Conservation (phyloP, 805 yeast species). For the Metschnikowia borealis region DNA sequence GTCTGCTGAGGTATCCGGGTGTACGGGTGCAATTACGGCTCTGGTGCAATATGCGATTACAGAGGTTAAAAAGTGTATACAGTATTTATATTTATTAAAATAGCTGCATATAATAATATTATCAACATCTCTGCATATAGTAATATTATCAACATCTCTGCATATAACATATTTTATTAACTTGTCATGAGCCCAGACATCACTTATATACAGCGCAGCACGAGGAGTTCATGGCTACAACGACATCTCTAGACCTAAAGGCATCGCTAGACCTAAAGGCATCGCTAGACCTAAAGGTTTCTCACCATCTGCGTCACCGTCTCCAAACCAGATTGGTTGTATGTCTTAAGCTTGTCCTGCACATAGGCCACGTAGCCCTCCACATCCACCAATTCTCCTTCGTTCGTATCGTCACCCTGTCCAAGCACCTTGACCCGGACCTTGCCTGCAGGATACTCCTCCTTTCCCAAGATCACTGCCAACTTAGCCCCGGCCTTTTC, state of each 20-base stretch:
- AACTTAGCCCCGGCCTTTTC: constrained; percentile 88
- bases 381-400: constrained; percentile 74
- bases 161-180: no score
- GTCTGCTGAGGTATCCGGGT: no score
- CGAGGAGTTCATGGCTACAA: no score
- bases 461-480: constrained; percentile 93
- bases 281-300: constrained; percentile 28
- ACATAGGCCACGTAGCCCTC: constrained; percentile 55
- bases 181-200: neutral
- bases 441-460: constrained; percentile 78
- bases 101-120: no score
- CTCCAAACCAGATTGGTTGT: constrained; percentile 53
- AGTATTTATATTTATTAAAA: no score
- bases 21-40: no score
- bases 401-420: constrained; percentile 78
- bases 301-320: constrained; percentile 61
- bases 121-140: no score
- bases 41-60: no score
- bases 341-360: constrained; percentile 29
- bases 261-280: no score
- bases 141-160: no score
- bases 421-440: constrained; percentile 86
- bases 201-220: neutral
- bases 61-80: no score
- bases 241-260: no score